phyloP scores from a whole-genome alignment of 352 stramenopile genomes.

The Phytopythium montanum region DNA sequence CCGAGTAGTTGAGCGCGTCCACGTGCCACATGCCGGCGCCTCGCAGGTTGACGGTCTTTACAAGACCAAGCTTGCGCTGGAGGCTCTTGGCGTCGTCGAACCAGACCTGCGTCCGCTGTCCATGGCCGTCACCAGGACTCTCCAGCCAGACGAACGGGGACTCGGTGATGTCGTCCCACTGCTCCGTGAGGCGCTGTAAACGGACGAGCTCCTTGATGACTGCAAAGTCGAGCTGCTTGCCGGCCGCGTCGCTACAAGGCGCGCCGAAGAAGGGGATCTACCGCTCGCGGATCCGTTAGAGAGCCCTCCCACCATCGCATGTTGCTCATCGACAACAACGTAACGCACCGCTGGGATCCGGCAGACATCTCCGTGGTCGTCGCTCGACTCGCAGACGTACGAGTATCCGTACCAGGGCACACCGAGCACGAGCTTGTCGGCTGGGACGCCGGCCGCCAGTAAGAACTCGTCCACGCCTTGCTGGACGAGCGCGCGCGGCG shows the following conservation, averaged over 20 bases:
- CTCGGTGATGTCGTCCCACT: constrained; percentile 56
- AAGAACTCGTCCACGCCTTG: constrained; percentile 80
- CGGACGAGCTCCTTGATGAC: constrained; percentile 39
- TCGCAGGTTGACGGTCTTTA: constrained; percentile 38
- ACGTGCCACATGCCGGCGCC: constrained; percentile 84
- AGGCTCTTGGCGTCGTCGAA: constrained; percentile 71
- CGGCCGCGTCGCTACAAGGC: constrained; percentile 74
- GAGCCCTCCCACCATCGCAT: neutral
- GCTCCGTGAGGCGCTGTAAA: constrained; percentile 17
- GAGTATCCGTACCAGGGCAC: constrained; percentile 91
- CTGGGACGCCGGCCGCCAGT: constrained; percentile 43
- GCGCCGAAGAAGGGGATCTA: constrained; percentile 62
- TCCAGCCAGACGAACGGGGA: constrained; percentile 44
- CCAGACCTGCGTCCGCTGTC: constrained; percentile 47
- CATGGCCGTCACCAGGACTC: neutral
- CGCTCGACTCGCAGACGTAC: constrained; percentile 52
- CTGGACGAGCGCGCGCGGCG: constrained; percentile 62
- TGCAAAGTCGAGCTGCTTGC: constrained; percentile 57
- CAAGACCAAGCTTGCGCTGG: constrained; percentile 49
- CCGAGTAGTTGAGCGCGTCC: constrained; percentile 64
- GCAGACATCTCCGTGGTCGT: constrained; percentile 21
- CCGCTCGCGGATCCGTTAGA: neutral
- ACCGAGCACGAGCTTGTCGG: constrained; percentile 85
- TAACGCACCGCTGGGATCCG: constrained; percentile 20
- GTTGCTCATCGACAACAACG: neutral